phyloP scores from a whole-genome alignment of 805 yeast genomes.

The Metschnikowia koreensis region DNA sequence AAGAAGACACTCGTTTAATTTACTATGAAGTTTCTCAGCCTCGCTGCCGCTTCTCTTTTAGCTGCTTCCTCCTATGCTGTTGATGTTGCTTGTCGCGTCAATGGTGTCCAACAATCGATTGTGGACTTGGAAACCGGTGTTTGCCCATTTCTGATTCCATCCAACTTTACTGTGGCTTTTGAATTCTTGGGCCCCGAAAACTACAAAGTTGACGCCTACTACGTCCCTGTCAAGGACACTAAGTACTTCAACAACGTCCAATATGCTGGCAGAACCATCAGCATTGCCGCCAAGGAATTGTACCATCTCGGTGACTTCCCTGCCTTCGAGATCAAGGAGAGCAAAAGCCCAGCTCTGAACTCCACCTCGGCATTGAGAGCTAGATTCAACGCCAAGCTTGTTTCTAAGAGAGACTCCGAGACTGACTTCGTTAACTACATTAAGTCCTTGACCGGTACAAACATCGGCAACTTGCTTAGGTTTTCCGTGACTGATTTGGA shows the following conservation, averaged over 20 bases:
- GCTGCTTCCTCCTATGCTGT: conserved; percentile 26
- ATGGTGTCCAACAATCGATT: conserved; percentile 31
- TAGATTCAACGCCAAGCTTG: conserved; percentile 29
- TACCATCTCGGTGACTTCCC: conserved; percentile 23
- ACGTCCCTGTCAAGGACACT: conserved; percentile 22
- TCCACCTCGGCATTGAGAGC: conserved; percentile 41
- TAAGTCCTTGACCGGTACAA: conserved; percentile 27
- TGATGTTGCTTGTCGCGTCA: conserved; percentile 37
- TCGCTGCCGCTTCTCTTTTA: conserved; percentile 21
- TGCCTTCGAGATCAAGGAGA: conserved; percentile 30
- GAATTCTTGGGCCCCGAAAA: conserved; percentile 27
- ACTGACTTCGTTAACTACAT: conserved; percentile 23
- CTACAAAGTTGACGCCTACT: conserved; percentile 37
- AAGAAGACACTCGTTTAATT: neutral
- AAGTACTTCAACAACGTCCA: conserved; percentile 36
- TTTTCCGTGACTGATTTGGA: conserved; percentile 14
- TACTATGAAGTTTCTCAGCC: conserved; percentile 19
- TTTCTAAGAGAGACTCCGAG: conserved; percentile 32
- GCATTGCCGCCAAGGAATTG: conserved; percentile 32
- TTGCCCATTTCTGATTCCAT: conserved; percentile 38
- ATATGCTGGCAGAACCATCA: conserved; percentile 29
- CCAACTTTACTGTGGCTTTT: conserved; percentile 25
- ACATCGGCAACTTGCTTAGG: conserved; percentile 13
- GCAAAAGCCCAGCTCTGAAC: conserved; percentile 32
- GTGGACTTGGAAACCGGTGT: conserved; percentile 42